These are phyloP conservation scores for Fusarium odoratissimum DNA, from an alignment of 2,329 filamentous ascomycete genomes.

Conservation along the genomic window DNA sequence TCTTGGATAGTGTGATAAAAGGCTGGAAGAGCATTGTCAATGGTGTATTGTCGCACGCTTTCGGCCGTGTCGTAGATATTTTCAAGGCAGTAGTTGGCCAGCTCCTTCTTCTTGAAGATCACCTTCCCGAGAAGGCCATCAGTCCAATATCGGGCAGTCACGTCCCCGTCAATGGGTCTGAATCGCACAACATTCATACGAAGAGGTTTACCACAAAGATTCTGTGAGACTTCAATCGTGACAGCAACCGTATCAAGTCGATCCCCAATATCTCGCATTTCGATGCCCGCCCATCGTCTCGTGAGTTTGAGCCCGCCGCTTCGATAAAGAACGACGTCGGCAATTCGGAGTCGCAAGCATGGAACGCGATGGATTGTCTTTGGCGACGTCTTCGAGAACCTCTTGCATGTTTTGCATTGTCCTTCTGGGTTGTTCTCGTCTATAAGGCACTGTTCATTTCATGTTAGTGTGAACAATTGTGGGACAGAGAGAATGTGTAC, in stretches of 20 bases:
- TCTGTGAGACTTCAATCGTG: conserved; percentile 54
- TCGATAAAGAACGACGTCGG: conserved; percentile 56
- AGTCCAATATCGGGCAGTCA: conserved; percentile 54
- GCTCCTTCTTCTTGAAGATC: conserved; percentile 45
- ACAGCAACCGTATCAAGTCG: conserved; percentile 45
- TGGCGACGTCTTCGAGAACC: conserved; percentile 53
- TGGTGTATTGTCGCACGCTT: conserved; percentile 53
- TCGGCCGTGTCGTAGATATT: conserved; percentile 51
- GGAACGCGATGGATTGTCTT: conserved; percentile 60
- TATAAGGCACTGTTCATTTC: conserved; percentile 51
- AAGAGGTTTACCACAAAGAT: conserved; percentile 52
- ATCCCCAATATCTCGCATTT: conserved; percentile 56
- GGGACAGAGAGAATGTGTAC: conserved; percentile 12
- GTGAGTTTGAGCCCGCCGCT: conserved; percentile 58
- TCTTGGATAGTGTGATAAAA: conserved; percentile 42
- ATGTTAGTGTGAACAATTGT: conserved; percentile 2
- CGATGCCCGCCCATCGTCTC: conserved; percentile 54
- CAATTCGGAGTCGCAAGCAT: conserved; percentile 59
- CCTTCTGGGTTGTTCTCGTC: conserved; percentile 48
- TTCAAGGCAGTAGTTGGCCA: conserved; percentile 56
- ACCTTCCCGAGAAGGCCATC: conserved; percentile 43
- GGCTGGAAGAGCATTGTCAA: conserved; percentile 42
- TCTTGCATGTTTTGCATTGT: conserved; percentile 56
- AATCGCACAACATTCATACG: conserved; percentile 57
- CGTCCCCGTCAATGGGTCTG: conserved; percentile 51